These are phyloP conservation scores for Candida tallmaniae DNA, from an alignment of 805 yeast genomes.

Conservation along the genomic window DNA sequence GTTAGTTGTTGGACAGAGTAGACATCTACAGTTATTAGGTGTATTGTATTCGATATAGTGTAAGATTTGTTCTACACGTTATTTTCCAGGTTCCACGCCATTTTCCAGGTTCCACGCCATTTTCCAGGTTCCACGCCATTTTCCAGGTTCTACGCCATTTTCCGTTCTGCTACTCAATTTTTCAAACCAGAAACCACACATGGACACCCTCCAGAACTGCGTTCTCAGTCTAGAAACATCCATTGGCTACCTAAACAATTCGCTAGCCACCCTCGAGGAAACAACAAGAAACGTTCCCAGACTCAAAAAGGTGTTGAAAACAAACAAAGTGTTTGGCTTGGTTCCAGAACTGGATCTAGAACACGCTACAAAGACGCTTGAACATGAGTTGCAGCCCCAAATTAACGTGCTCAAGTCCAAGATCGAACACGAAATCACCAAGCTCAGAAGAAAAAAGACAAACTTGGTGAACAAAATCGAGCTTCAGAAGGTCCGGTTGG, in stretches of 20 bases:
- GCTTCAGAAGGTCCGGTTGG: constrained; percentile 37
- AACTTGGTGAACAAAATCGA: constrained; percentile 33
- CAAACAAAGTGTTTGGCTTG: constrained; percentile 45
- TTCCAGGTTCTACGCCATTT: background rate
- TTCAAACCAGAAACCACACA: too few relatives aligned
- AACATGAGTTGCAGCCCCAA: constrained; percentile 39
- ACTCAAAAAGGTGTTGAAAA: constrained; percentile 36
- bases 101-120: too few relatives aligned
- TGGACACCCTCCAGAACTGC: constrained; percentile 25
- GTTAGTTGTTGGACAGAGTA: too few relatives aligned
- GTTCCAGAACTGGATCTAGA: constrained; percentile 46
- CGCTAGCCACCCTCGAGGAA: constrained; percentile 29
- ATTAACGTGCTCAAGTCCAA: constrained; percentile 25
- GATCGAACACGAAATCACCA: constrained; percentile 28
- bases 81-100: too few relatives aligned
- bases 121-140: too few relatives aligned
- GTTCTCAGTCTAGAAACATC: constrained; percentile 30
- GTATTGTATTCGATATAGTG: too few relatives aligned
- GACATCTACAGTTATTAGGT: too few relatives aligned
- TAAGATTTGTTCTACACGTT: too few relatives aligned
- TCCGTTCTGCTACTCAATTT: background rate
- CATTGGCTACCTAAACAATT: constrained; percentile 25
- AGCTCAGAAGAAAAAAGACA: constrained; percentile 27
- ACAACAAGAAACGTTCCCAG: constrained; percentile 38
- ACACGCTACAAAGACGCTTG: constrained; percentile 34